phyloP scores from a whole-genome alignment of 2,329 filamentous ascomycete species.

The Fusarium sororula region DNA sequence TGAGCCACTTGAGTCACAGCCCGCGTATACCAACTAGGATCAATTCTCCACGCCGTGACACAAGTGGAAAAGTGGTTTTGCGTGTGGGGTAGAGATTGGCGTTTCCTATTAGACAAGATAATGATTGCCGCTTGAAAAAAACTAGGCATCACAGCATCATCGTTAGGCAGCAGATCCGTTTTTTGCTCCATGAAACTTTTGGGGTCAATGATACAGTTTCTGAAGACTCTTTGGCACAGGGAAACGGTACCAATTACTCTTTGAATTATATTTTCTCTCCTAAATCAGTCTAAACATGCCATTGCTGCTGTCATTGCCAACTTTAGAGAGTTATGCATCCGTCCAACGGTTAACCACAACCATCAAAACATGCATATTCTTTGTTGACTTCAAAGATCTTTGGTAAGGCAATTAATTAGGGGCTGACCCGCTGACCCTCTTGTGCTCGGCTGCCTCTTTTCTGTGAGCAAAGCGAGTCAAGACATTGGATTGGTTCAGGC shows the following conservation, averaged over 20 bases:
- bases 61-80: not conserved
- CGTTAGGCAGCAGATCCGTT: slow-evolving; percentile 21
- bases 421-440: not conserved
- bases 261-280: not conserved
- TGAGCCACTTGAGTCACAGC: slow-evolving; percentile 24
- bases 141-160: slow-evolving; percentile 21
- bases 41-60: not conserved
- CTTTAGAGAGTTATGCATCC: not conserved
- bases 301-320: not conserved
- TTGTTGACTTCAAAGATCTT: not conserved
- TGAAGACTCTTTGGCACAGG: not conserved
- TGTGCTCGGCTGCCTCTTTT: slow-evolving; percentile 15
- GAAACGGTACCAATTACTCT: not conserved
- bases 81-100: slow-evolving; percentile 13
- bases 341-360: not conserved
- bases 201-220: not conserved
- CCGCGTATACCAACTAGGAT: not conserved
- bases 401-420: not conserved
- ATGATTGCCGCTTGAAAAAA: slow-evolving; percentile 1
- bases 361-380: not conserved
- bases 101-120: not conserved
- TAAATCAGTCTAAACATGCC: not conserved
- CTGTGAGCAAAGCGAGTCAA: not conserved
- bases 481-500: slow-evolving; percentile 5
- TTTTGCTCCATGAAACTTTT: not conserved